Base-by-base conservation (phyloP, 805 yeast genomes). In the Blastobotrys muscicola region DNA sequence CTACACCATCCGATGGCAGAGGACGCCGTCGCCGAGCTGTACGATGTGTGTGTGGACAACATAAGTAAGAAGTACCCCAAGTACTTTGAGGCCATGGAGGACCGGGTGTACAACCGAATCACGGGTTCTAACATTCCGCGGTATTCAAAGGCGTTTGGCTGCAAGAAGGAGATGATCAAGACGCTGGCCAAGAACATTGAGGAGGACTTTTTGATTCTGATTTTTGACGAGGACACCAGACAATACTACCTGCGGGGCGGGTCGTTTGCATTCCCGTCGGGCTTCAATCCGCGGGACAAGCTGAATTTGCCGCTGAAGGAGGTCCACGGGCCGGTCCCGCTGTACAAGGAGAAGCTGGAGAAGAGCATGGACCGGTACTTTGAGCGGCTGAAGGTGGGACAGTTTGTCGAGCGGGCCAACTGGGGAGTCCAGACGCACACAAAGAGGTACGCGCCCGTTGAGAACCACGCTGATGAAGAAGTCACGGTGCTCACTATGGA, bases 321-420 rank as follows among this genome's bases (percentile, higher is more conserved):
- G 38, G 73, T 83, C 46, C 94, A 83, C 55, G 71, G 63, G 2
- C 89, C 89, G 0, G 89, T 83, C 2, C 94, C 92, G 0, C 74
- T 73, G 46, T 83, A 83, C 53, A 59, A 66, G 42, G 61, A 71
- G 14, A 71, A 76, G 49, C 64, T 83, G 36, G 71, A 74, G 56
- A 52, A 68, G 4, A 74, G 83, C 15, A 83, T 83, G 90, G 76
- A 75, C 54, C 72, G 70, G 51, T 83, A 78, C 56, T 83, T 83
- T 58, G 66, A 68, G 23, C 70, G 76, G 48, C 56, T 82, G 47
- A 67, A 70, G 50, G 71, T 75, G 3, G 66, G 70, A 29, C 74
- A 75, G 44, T 69, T 70, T 39, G 80, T 82, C 55, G 75, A 74
- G 46, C 69, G 92, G 45, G 70, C 70, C 51, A 83, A 83, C 49